phyloP scores from a whole-genome alignment of 2,329 filamentous ascomycete species.

The Phoma sp. region DNA sequence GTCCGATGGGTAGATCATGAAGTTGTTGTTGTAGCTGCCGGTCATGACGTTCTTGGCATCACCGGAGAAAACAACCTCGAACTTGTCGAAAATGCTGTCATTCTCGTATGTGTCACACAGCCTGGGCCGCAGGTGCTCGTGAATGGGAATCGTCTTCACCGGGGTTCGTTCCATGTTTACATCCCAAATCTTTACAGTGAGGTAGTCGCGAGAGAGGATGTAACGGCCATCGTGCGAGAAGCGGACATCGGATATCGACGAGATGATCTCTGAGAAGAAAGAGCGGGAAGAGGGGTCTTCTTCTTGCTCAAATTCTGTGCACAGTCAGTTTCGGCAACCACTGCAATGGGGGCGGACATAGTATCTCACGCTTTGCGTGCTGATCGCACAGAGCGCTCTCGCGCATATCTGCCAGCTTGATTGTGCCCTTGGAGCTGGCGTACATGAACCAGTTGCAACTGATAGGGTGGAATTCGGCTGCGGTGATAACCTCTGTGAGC shows the following conservation, averaged over 20 bases:
- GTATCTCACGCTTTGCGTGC: constrained; percentile 83
- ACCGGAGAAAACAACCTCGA: constrained; percentile 97
- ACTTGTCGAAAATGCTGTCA: constrained; percentile 99
- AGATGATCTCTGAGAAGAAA: constrained; percentile 99
- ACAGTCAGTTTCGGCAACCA: background rate
- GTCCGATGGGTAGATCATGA: constrained; percentile 99
- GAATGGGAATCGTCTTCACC: constrained; percentile 97
- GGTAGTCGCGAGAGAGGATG: constrained; percentile 95
- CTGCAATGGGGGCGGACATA: background rate
- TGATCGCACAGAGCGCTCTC: constrained; percentile 95
- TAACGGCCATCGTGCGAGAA: constrained; percentile 97
- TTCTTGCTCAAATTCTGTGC: constrained; percentile 94
- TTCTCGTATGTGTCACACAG: constrained; percentile 99
- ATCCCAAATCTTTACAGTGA: constrained; percentile 99
- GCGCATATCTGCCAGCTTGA: constrained; percentile 98
- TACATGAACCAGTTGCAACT: constrained; percentile 99
- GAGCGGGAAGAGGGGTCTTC: constrained; percentile 96
- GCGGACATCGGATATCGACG: constrained; percentile 96
- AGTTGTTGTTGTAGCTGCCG: constrained; percentile 99
- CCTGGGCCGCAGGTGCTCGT: constrained; percentile 91
- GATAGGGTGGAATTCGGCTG: constrained; percentile 93
- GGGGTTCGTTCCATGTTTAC: constrained; percentile 99
- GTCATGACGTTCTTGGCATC: constrained; percentile 99
- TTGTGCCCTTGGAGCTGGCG: constrained; percentile 97
- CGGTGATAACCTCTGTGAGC: constrained; percentile 97